Conservation (phyloP, 768 basidiomycete species). For the Xanthoconium purpureum region DNA sequence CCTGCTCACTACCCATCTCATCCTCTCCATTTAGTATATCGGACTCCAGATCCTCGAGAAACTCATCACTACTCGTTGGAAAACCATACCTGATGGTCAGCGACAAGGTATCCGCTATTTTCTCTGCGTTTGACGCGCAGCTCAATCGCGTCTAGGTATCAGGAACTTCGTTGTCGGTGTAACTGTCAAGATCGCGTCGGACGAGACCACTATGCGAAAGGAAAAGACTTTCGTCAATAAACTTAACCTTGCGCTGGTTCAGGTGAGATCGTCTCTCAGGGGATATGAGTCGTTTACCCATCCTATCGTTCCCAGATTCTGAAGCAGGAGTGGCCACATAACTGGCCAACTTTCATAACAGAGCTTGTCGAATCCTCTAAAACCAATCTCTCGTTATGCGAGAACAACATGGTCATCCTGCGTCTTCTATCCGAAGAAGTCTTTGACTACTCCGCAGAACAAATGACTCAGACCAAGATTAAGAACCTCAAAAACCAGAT, state of each 20-base stretch:
- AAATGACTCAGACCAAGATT: conserved; percentile 97
- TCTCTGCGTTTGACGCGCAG: conserved; percentile 1
- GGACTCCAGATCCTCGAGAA: conserved; percentile 96
- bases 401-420: conserved; percentile 99
- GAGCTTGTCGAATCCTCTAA: conserved; percentile 98
- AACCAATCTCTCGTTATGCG: conserved; percentile 92
- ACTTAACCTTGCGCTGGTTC: conserved; percentile 92
- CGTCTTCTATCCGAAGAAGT: conserved; percentile 97
- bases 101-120: conserved; percentile 61
- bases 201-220: conserved; percentile 82
- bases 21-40: conserved; percentile 65
- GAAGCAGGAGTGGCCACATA: conserved; percentile 99
- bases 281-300: background rate
- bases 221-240: conserved; percentile 97
- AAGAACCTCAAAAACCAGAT: conserved; percentile 98
- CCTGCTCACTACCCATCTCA: conserved; percentile 5
- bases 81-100: conserved; percentile 90
- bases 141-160: conserved; percentile 57
- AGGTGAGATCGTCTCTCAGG: conserved; percentile 47
- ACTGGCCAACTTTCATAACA: conserved; percentile 97
- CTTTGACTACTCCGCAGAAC: conserved; percentile 97
- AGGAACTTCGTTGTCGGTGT: conserved; percentile 94
- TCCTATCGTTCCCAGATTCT: conserved; percentile 61
- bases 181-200: conserved; percentile 90
- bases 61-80: conserved; percentile 93